phyloP scores from a whole-genome alignment of 768 basidiomycete genomes.

The Strobilomyces echinocephalus region DNA sequence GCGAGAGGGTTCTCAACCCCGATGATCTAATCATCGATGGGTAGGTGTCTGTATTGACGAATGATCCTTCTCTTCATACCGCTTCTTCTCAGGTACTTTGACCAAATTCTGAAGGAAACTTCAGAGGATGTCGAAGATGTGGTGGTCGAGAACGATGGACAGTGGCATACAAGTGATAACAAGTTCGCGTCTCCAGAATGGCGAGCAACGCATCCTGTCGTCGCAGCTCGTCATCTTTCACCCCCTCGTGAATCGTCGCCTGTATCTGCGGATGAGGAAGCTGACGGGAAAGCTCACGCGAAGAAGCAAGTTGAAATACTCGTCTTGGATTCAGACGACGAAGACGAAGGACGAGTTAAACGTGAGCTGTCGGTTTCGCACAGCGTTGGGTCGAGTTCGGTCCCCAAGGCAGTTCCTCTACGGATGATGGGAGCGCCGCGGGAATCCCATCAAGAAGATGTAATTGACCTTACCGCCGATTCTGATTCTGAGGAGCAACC shows the following conservation, averaged over 20 bases:
- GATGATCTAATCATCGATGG: conserved; percentile 91
- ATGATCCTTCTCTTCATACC: not conserved
- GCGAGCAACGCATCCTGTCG: conserved; percentile 51
- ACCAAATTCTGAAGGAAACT: conserved; percentile 73
- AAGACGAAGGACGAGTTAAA: conserved; percentile 72
- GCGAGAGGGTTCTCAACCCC: conserved; percentile 70
- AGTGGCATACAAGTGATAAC: conserved; percentile 92
- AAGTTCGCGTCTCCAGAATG: conserved; percentile 74
- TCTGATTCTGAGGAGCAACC: conserved; percentile 63
- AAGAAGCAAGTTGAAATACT: conserved; percentile 55
- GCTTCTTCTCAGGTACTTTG: conserved; percentile 65
- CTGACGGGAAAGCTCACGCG: conserved; percentile 37
- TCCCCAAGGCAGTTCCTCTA: conserved; percentile 25
- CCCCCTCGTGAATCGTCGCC: conserved; percentile 28
- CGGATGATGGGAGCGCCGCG: conserved; percentile 17
- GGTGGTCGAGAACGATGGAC: conserved; percentile 87
- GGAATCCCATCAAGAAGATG: conserved; percentile 40
- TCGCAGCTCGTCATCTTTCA: conserved; percentile 20
- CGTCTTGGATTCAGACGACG: conserved; percentile 70
- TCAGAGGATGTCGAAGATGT: conserved; percentile 86
- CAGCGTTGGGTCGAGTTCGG: conserved; percentile 39
- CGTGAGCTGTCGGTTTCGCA: conserved; percentile 68
- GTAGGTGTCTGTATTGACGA: conserved; percentile 38
- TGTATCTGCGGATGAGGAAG: conserved; percentile 28
- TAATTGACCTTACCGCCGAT: conserved; percentile 84